These are phyloP conservation scores for Heracleum sosnowskyi DNA, from an alignment of 129 eudicot species.

Conservation along the genomic window DNA sequence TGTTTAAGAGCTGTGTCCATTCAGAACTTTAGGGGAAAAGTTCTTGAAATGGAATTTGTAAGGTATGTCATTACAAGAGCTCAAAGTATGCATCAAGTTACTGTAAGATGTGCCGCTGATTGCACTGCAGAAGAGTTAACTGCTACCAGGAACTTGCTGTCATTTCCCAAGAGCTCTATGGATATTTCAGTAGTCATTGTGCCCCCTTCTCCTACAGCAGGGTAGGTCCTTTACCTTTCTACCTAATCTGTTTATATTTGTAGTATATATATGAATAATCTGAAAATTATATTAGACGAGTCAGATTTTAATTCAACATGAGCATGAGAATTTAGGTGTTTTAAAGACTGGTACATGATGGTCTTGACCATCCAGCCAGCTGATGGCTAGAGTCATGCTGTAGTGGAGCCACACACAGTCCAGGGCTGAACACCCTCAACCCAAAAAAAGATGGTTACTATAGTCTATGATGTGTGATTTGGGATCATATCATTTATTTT, in stretches of 20 bases:
- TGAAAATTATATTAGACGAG: no score
- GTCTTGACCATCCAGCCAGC: background rate
- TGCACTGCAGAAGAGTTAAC: conserved; percentile 3
- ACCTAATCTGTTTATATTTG: background rate
- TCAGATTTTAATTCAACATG: no score
- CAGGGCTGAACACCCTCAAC: no score
- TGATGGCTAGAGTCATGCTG: no score
- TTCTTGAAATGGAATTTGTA: conserved; percentile 6
- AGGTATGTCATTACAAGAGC: conserved; percentile 10
- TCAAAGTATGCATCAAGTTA: conserved; percentile 1
- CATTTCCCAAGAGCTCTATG: conserved; percentile 7
- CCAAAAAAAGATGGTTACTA: no score
- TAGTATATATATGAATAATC: background rate
- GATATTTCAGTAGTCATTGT: background rate
- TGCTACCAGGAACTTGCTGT: background rate
- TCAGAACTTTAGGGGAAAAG: conserved; percentile 2
- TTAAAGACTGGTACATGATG: background rate
- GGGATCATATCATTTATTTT: background rate
- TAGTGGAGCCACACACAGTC: no score
- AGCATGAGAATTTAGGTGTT: background rate
- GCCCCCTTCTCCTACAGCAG: background rate
- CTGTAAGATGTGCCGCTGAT: background rate
- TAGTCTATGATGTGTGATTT: no score
- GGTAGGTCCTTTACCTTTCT: background rate
- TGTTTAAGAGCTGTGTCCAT: background rate